These are phyloP conservation scores for Leishmania aethiopica DNA, from an alignment of 208 protist genomes.

Conservation along the genomic window DNA sequence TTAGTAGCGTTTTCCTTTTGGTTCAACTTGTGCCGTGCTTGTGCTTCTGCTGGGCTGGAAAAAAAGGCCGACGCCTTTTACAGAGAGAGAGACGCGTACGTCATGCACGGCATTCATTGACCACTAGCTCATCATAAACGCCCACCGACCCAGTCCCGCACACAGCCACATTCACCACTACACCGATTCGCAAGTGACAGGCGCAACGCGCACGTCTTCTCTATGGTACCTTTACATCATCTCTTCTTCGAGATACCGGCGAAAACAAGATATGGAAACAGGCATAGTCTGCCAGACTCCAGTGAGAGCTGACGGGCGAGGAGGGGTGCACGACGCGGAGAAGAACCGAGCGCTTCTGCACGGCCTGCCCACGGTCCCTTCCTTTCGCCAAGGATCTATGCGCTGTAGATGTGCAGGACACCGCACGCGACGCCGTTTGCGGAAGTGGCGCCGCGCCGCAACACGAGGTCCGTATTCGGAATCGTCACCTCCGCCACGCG, in stretches of 20 bases:
- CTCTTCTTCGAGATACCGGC: background rate
- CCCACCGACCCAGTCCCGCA: background rate
- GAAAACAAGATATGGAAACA: background rate
- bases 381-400: background rate
- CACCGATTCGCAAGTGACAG: background rate
- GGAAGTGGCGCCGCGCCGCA: slow-evolving; percentile 55
- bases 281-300: background rate
- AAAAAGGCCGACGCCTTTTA: background rate
- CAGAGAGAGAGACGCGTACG: background rate
- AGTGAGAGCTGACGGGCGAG: background rate
- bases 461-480: slow-evolving; percentile 48
- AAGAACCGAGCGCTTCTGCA: background rate
- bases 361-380: background rate
- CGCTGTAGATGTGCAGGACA: slow-evolving; percentile 71
- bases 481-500: slow-evolving; percentile 88
- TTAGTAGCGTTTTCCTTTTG: background rate
- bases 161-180: background rate
- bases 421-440: slow-evolving; percentile 70
- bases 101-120: background rate
- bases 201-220: background rate
- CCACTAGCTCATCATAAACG: background rate
- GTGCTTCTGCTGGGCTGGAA: background rate
- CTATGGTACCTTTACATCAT: background rate
- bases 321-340: background rate
- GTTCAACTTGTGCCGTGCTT: background rate